Evolutionary conservation across 257 asterid species (phyloP), one percentile per base, ranked within the genome.

Genomic region (Solanum okadae): DNA sequence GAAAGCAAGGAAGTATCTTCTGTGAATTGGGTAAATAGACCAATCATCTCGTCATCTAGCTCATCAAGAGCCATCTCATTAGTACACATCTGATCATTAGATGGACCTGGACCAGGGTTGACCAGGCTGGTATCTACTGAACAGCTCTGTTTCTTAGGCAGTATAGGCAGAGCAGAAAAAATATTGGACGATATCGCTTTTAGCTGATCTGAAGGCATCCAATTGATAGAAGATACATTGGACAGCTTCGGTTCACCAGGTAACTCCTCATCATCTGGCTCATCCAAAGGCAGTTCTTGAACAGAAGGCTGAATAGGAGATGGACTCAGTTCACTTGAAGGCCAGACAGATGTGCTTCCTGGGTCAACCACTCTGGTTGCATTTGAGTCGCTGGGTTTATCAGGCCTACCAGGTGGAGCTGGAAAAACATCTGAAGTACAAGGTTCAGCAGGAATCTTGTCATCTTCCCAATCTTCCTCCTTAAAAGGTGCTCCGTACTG

Each of bases 401-500:
- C 89, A 84, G 90, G 88, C 63, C 76, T 70, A 49, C 20, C 46
- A 85, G 71, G 85, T 35, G 83, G 35, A 68, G 49, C 25, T 38
- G 67, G 52, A 11, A 83, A 84, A 11, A 79, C 91, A 89, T 67
- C 84, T 56, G 90, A 78, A 11, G 89, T 85, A 8, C 89, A 75
- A 73, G 94, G 56, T 73, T 87, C 87, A 81, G 86, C 73, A 87
- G 86, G 73, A 79, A 44, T 88, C 33, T 83, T 92, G 52, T 91
- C 95, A 73, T 92, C 93, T 70, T 90, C 87, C 99, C 99, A 97
- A 15, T 97, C 99, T 52, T 92, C 98, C 93, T 95, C 98, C 7
- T 90, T 87, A 87, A 96, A 97, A 7, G 98, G 99, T 76, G 98
- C 98, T 16, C 99, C 99, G 88, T 97, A 97, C 52, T 94, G 98